Conservation (phyloP, 139 green algal species). For the Picochlorum sp. region DNA sequence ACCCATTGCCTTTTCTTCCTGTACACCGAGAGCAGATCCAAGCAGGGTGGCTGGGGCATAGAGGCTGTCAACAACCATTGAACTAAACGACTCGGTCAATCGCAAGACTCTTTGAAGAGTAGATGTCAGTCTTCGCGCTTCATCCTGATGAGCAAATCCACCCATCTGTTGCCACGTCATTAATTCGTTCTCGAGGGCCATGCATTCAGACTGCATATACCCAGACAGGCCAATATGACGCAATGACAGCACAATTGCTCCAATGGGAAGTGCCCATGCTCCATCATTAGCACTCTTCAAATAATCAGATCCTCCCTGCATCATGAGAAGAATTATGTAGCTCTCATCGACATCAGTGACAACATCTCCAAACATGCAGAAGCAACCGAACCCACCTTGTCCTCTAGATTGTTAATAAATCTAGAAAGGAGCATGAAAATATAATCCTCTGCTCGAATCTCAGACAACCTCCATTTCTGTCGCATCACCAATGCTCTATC, state of each 20-base stretch:
- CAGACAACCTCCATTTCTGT: conserved; percentile 79
- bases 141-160: conserved; percentile 20
- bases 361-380: too few species aligned
- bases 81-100: conserved; percentile 63
- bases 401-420: conserved; percentile 60
- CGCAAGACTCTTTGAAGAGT: conserved; percentile 72
- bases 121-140: conserved; percentile 63
- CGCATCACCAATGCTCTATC: conserved; percentile 72
- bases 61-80: conserved; percentile 55
- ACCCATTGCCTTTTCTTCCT: conserved; percentile 14
- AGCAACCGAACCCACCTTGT: conserved; percentile 22
- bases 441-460: conserved; percentile 89
- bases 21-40: conserved; percentile 65
- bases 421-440: conserved; percentile 79
- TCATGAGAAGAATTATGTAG: too few species aligned
- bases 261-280: conserved; percentile 61
- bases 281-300: conserved; percentile 42
- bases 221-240: conserved; percentile 72
- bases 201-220: conserved; percentile 57
- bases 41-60: conserved; percentile 36
- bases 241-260: conserved; percentile 61
- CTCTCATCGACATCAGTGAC: too few species aligned
- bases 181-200: conserved; percentile 83
- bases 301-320: conserved; percentile 15
- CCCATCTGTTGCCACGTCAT: conserved; percentile 62